Percentiles rank a stretch among this genome's conserved stretches.
Evolutionary conservation across 345 rosid species (phyloP).

Genomic region (Mangifera indica): DNA sequence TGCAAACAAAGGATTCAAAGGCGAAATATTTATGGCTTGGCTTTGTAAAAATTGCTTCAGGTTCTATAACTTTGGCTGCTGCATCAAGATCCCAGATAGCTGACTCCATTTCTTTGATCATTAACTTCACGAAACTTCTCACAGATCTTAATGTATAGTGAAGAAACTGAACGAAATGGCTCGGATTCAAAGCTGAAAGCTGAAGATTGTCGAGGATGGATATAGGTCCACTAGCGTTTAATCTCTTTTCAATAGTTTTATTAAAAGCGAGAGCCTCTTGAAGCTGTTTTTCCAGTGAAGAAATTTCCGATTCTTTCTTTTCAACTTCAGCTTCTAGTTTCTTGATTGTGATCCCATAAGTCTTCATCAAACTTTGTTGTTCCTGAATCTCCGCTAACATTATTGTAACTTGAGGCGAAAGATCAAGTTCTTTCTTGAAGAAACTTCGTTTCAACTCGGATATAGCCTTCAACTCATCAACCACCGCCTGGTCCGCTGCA

Average conservation of each 20-base stretch:
- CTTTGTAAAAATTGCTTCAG: constrained; percentile 36
- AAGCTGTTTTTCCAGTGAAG: constrained; percentile 36
- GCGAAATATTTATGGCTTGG: constrained; percentile 56
- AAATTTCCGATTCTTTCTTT: constrained; percentile 40
- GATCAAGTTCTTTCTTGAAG: constrained; percentile 62
- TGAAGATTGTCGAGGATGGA: constrained; percentile 52
- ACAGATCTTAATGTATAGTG: constrained; percentile 59
- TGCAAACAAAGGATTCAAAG: constrained; percentile 73
- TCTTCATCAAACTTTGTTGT: constrained; percentile 88
- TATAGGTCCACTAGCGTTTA: constrained; percentile 61
- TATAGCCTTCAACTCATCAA: constrained; percentile 65
- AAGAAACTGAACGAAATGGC: constrained; percentile 54
- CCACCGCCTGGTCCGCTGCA: constrained; percentile 84
- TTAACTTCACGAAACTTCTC: constrained; percentile 56
- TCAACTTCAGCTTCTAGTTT: constrained; percentile 58
- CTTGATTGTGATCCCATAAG: constrained; percentile 75
- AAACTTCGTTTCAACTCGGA: constrained; percentile 77
- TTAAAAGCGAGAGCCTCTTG: constrained; percentile 39
- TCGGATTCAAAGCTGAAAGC: constrained; percentile 37
- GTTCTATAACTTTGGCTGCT: constrained; percentile 62
- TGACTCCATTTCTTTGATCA: constrained; percentile 75
- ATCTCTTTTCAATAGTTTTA: constrained; percentile 57
- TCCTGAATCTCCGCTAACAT: constrained; percentile 96
- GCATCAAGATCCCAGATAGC: constrained; percentile 82
- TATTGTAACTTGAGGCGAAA: constrained; percentile 80